Evolutionary conservation across 2,329 filamentous ascomycete genomes (phyloP).

Genomic region (Cordyceps fumosorosea): DNA sequence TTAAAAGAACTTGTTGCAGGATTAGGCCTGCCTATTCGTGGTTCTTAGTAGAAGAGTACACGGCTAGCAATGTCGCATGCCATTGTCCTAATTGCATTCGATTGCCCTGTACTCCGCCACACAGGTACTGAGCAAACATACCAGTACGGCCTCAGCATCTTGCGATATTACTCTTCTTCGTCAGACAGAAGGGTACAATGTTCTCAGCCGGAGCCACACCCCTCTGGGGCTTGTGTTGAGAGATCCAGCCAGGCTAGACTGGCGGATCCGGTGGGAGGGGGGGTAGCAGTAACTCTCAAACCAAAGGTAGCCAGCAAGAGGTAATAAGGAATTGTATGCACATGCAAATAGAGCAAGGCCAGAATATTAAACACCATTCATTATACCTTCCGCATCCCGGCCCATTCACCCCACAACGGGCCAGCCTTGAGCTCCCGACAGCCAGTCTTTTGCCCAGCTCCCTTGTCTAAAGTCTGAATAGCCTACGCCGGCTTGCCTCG

Average conservation of each 20-base stretch:
- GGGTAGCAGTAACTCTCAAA: no score
- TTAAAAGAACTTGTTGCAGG: background rate
- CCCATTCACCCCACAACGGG: background rate
- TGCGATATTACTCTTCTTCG: slow-evolving; percentile 1
- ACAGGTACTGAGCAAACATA: background rate
- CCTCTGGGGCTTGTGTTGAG: background rate
- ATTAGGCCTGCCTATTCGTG: background rate
- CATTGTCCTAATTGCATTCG: background rate
- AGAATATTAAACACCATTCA: background rate
- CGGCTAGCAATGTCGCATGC: background rate
- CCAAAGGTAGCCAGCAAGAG: no score
- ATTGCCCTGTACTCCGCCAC: background rate
- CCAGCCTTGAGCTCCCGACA: background rate
- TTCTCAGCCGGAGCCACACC: background rate
- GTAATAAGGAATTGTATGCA: background rate
- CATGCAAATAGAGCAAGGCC: background rate
- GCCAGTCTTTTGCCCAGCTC: background rate
- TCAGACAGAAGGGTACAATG: slow-evolving; percentile 1
- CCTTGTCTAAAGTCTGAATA: background rate
- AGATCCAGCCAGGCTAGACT: background rate
- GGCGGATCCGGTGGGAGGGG: background rate
- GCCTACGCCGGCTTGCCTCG: background rate
- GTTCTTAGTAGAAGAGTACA: background rate
- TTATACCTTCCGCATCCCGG: background rate
- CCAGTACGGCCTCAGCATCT: background rate